Evolutionary conservation across 192 early-diverging fungal genomes (phyloP).

Genomic region (Bifiguratus adelaidae): DNA sequence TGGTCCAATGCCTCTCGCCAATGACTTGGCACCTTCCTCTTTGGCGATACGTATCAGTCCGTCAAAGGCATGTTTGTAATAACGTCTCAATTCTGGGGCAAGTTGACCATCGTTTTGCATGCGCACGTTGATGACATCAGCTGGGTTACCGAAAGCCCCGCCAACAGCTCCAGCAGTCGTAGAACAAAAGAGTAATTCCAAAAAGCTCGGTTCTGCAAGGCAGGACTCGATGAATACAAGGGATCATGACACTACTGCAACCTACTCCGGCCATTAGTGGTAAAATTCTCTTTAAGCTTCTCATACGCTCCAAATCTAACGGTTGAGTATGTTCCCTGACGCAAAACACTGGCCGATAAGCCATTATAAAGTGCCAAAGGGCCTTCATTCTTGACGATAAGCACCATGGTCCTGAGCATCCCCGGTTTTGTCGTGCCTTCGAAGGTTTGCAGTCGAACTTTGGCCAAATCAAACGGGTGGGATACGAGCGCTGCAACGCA

Average conservation of each 20-base stretch:
- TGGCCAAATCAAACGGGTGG: slow-evolving; percentile 79
- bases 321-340: slow-evolving; percentile 76
- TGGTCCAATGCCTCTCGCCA: slow-evolving; percentile 87
- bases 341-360: slow-evolving; percentile 57
- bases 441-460: slow-evolving; percentile 85
- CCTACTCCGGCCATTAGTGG: slow-evolving; percentile 33
- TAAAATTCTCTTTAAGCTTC: slow-evolving; percentile 42
- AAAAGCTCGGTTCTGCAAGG: slow-evolving; percentile 24
- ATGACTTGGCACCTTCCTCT: slow-evolving; percentile 61
- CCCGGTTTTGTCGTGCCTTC: slow-evolving; percentile 44
- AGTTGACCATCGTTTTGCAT: slow-evolving; percentile 75
- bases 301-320: slow-evolving; percentile 73
- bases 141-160: slow-evolving; percentile 64
- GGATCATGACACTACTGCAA: neutral
- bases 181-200: slow-evolving; percentile 30
- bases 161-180: slow-evolving; percentile 40
- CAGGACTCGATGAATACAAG: neutral
- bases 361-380: slow-evolving; percentile 56
- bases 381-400: slow-evolving; percentile 60
- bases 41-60: slow-evolving; percentile 63
- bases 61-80: slow-evolving; percentile 69
- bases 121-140: slow-evolving; percentile 71
- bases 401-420: slow-evolving; percentile 62
- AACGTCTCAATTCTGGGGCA: slow-evolving; percentile 45
- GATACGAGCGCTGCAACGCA: slow-evolving; percentile 50